Conservation (phyloP, 2,329 filamentous ascomycete genomes). For the Geoglossum cookeanum region DNA sequence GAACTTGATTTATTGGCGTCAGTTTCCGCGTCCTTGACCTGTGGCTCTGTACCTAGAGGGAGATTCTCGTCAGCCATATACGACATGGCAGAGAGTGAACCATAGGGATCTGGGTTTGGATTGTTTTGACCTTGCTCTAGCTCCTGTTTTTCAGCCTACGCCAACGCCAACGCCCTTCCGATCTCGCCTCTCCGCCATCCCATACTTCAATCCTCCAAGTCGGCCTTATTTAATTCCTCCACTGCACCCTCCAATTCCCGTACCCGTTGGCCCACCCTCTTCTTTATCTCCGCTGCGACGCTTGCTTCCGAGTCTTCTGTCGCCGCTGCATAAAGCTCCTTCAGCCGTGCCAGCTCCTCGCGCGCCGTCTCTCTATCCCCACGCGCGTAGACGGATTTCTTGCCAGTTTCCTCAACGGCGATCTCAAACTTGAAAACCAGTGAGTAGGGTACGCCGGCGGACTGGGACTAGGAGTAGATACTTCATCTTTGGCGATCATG, state of each 20-base stretch:
- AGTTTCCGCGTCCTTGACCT: too few species aligned
- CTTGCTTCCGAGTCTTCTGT: constrained; percentile 23
- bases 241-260: constrained; percentile 34
- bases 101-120: too few species aligned
- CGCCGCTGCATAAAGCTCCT: constrained; percentile 26
- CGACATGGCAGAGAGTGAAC: too few species aligned
- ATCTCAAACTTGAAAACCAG: constrained; percentile 25
- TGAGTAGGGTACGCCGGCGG: background rate
- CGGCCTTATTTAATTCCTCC: constrained; percentile 30
- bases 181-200: too few species aligned
- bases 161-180: too few species aligned
- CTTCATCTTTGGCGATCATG: constrained; percentile 2
- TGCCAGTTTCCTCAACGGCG: constrained; percentile 31
- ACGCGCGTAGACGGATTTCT: constrained; percentile 34
- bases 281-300: constrained; percentile 30
- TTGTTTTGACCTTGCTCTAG: too few species aligned
- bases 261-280: constrained; percentile 30
- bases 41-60: too few species aligned
- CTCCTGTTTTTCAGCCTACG: too few species aligned
- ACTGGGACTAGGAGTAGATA: background rate
- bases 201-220: constrained; percentile 25
- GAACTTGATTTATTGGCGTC: background rate
- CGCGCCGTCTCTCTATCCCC: constrained; percentile 33
- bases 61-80: too few species aligned
- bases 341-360: constrained; percentile 30